Evolutionary conservation across 495 filamentous ascomycete genomes (phyloP).

Genomic region (Lindgomyces ingoldianus): DNA sequence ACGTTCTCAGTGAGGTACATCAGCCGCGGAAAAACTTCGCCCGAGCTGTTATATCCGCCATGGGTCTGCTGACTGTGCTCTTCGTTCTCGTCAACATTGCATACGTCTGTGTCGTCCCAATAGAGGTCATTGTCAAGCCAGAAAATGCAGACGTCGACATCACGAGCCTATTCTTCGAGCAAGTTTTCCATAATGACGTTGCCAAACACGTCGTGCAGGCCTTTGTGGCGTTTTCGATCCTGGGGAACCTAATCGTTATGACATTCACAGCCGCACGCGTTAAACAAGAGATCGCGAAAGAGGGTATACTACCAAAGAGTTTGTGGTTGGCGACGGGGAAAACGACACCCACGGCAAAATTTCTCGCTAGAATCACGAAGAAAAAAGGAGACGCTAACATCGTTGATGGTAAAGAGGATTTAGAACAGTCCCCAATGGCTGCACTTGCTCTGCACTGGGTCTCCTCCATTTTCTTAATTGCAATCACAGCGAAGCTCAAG

Average conservation of each 20-base stretch:
- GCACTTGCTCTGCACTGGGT: slow-evolving; percentile 23
- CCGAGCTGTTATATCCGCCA: slow-evolving; percentile 63
- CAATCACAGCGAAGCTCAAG: too few species aligned
- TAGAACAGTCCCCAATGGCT: slow-evolving; percentile 14
- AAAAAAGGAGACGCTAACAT: not conserved
- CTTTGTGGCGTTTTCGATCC: slow-evolving; percentile 70
- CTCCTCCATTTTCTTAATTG: slow-evolving; percentile 5
- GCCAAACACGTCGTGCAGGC: slow-evolving; percentile 64
- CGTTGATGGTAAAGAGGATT: slow-evolving; percentile 7
- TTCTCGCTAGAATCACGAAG: too few species aligned
- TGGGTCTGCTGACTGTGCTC: slow-evolving; percentile 60
- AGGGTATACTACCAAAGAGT: slow-evolving; percentile 36
- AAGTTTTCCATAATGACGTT: slow-evolving; percentile 69
- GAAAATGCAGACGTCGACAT: slow-evolving; percentile 32
- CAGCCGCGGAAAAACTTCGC: slow-evolving; percentile 64
- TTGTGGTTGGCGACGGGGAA: too few species aligned
- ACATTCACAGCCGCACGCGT: slow-evolving; percentile 68
- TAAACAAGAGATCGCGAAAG: slow-evolving; percentile 36
- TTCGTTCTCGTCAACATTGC: slow-evolving; percentile 73
- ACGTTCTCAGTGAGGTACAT: slow-evolving; percentile 54
- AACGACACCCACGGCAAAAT: too few species aligned
- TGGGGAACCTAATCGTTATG: slow-evolving; percentile 70
- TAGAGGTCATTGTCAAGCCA: slow-evolving; percentile 59
- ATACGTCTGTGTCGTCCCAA: slow-evolving; percentile 69
- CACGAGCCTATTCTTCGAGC: slow-evolving; percentile 56